These are phyloP conservation scores for Quercus wislizeni DNA, from an alignment of 306 rosid genomes.

Conservation along the genomic window DNA sequence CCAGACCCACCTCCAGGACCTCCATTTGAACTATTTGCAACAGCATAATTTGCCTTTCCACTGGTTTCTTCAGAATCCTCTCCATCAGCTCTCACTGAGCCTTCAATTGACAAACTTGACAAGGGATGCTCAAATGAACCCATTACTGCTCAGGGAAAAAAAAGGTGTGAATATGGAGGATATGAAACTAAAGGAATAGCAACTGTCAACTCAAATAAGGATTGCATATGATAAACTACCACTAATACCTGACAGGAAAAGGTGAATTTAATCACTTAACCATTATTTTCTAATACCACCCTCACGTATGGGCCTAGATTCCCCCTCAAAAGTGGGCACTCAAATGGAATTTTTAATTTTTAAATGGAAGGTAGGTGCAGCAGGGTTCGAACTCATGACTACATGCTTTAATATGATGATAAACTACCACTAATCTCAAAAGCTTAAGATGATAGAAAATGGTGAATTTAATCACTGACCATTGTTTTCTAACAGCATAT, in stretches of 20 bases:
- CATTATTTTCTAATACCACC: too few species aligned
- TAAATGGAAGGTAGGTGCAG: too few species aligned
- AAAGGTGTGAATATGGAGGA: conserved; percentile 7
- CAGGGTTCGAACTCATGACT: too few species aligned
- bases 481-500: neutral
- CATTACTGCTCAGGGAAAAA: conserved; percentile 55
- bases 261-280: too few species aligned
- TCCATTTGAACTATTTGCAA: conserved; percentile 40
- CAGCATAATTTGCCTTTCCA: conserved; percentile 18
- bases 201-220: conserved; percentile 4
- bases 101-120: conserved; percentile 77
- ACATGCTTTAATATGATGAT: too few species aligned
- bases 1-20: conserved; percentile 99
- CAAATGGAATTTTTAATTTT: too few species aligned
- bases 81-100: conserved; percentile 76
- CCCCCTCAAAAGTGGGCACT: too few species aligned
- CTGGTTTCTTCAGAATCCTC: conserved; percentile 50
- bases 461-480: too few species aligned
- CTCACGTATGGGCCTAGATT: too few species aligned
- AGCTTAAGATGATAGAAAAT: too few species aligned
- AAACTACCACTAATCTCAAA: too few species aligned
- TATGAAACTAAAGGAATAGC: neutral
- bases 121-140: conserved; percentile 89
- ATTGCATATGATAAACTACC: neutral
- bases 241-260: too few species aligned